These are phyloP conservation scores for Monosporascus sp. DNA, from an alignment of 2,329 filamentous ascomycete species.

Conservation along the genomic window DNA sequence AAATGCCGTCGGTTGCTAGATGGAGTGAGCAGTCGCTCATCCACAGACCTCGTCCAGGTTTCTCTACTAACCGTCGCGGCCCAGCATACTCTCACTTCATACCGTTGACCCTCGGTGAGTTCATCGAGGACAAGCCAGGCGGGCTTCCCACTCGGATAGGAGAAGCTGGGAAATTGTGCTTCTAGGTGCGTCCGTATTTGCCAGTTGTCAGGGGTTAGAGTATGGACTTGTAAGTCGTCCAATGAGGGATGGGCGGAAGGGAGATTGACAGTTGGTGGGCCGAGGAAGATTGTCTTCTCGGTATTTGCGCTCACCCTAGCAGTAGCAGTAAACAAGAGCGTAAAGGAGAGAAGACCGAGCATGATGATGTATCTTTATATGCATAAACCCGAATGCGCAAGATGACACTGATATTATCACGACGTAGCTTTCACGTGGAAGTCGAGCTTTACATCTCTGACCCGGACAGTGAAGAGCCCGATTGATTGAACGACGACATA, in stretches of 20 bases:
- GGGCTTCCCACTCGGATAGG: conserved; percentile 49
- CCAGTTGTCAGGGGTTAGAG: conserved; percentile 53
- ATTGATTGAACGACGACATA: no score
- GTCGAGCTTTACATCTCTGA: no score
- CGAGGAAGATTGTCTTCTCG: conserved; percentile 86
- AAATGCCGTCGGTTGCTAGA: conserved; percentile 81
- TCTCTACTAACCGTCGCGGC: conserved; percentile 69
- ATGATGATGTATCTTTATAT: conserved; percentile 7
- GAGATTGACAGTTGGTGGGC: conserved; percentile 53
- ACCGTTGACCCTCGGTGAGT: conserved; percentile 66
- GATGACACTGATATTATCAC: neutral
- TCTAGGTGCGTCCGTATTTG: conserved; percentile 59
- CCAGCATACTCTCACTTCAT: conserved; percentile 93
- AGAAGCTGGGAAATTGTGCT: conserved; percentile 59
- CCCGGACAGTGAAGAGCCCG: no score
- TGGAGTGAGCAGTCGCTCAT: conserved; percentile 7
- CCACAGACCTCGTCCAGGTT: conserved; percentile 1
- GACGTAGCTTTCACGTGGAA: no score
- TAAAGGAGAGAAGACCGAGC: conserved; percentile 8
- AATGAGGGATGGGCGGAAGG: conserved; percentile 51
- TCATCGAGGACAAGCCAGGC: conserved; percentile 76
- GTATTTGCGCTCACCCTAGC: conserved; percentile 59
- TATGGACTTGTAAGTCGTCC: conserved; percentile 55
- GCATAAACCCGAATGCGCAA: neutral
- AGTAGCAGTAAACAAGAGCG: conserved; percentile 7